These are phyloP conservation scores for Byssoonygena ceratinophila DNA, from an alignment of 2,329 filamentous ascomycete species.

Conservation along the genomic window DNA sequence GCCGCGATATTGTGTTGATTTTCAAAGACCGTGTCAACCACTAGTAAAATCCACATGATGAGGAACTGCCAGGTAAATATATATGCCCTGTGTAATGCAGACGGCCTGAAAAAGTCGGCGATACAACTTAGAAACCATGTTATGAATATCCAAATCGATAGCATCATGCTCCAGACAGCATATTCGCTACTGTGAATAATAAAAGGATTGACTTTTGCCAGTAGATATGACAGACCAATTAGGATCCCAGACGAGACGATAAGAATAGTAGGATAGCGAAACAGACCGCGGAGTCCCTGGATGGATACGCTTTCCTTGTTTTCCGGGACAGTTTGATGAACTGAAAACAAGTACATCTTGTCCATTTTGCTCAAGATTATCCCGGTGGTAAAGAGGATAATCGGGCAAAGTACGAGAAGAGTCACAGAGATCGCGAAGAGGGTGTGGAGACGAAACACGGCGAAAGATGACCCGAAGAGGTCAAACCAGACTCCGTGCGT, in stretches of 20 bases:
- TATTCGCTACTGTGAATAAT: slow-evolving; percentile 87
- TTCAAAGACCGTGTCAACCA: slow-evolving; percentile 63
- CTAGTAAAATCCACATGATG: slow-evolving; percentile 60
- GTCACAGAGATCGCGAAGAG: slow-evolving; percentile 82
- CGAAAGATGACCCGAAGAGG: slow-evolving; percentile 68
- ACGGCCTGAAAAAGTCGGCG: slow-evolving; percentile 69
- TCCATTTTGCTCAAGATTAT: slow-evolving; percentile 59
- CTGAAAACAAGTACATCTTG: slow-evolving; percentile 81
- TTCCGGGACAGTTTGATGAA: slow-evolving; percentile 51
- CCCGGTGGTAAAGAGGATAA: slow-evolving; percentile 59
- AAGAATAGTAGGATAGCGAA: slow-evolving; percentile 70
- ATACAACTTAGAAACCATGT: slow-evolving; percentile 76
- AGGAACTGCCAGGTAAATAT: slow-evolving; percentile 74
- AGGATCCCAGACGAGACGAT: slow-evolving; percentile 56
- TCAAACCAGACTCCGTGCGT: slow-evolving; percentile 85
- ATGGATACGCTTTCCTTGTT: slow-evolving; percentile 53
- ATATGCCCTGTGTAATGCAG: slow-evolving; percentile 74
- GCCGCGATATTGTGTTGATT: slow-evolving; percentile 61
- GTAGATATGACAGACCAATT: slow-evolving; percentile 60
- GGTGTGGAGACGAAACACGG: slow-evolving; percentile 66
- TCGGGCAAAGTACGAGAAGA: slow-evolving; percentile 65
- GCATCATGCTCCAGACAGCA: slow-evolving; percentile 77
- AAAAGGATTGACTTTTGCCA: slow-evolving; percentile 75
- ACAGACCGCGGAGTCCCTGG: slow-evolving; percentile 70
- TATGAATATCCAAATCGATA: slow-evolving; percentile 66